A percentile compares a stretch with the other conserved stretches of the same genome.
Evolutionary conservation across 768 basidiomycete genomes (phyloP).

Genomic region (Rickenella mellea): DNA sequence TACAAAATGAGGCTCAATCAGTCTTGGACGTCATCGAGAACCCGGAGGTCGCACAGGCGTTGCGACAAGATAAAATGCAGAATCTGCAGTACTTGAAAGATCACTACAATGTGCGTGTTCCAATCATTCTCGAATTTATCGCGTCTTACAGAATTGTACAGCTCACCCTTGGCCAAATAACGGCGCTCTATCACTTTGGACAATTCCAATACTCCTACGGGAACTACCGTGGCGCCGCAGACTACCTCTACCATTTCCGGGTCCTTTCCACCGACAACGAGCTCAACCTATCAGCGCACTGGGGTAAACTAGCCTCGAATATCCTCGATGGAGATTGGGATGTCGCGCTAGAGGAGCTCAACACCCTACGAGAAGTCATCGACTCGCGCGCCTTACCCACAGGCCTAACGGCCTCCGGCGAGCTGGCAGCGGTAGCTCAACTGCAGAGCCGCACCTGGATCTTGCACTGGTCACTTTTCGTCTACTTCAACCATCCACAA

Average conservation of each 20-base stretch:
- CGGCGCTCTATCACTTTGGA: conserved; percentile 93
- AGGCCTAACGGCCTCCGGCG: conserved; percentile 29
- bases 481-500: conserved; percentile 94
- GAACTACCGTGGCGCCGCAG: conserved; percentile 91
- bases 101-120: conserved; percentile 65
- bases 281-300: conserved; percentile 92
- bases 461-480: conserved; percentile 95
- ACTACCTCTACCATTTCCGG: conserved; percentile 98
- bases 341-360: conserved; percentile 88
- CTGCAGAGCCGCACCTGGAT: conserved; percentile 95
- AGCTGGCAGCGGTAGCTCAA: conserved; percentile 72
- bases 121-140: conserved; percentile 1
- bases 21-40: conserved; percentile 95
- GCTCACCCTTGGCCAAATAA: conserved; percentile 94
- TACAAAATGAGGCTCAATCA: conserved; percentile 85
- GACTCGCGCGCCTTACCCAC: conserved; percentile 64
- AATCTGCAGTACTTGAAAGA: conserved; percentile 92
- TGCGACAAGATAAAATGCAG: conserved; percentile 95
- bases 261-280: conserved; percentile 90
- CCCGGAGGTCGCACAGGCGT: conserved; percentile 87
- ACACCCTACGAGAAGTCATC: conserved; percentile 87
- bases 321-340: conserved; percentile 95
- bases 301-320: conserved; percentile 97
- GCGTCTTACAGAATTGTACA: conserved; percentile 21
- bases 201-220: conserved; percentile 99